Evolutionary conservation across 2,329 filamentous ascomycete genomes (phyloP), one percentile per base, ranked within the genome.

Genomic region (Phyllosticta citrichinensis): DNA sequence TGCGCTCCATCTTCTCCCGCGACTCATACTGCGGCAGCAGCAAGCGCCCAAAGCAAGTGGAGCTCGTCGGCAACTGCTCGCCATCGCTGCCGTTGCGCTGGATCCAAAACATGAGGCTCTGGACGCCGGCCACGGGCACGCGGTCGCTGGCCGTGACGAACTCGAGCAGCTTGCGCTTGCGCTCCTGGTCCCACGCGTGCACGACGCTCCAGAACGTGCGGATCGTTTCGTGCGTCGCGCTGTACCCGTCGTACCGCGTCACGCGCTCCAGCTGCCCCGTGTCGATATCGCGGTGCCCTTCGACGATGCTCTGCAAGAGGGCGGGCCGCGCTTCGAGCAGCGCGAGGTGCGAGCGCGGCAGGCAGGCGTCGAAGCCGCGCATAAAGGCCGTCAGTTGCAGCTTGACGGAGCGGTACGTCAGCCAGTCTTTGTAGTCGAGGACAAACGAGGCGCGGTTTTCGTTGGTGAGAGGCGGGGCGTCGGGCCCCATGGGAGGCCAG

Each of bases 141-240:
- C 94, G 83, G 69, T 97, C 92, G 67, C 87, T 93, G 0, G 93
- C 93, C 14, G 94, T 99, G 30, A 99, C 92, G 69, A 99, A 99
- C 71, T 97, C 91, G 33, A 99, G 80, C 35, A 99, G 76, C 67
- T 84, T 85, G 58, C 85, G 83, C 73, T 87, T 87, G 79, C 92
- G 87, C 53, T 82, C 79, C 17, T 87, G 80, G 62, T 84, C 80
- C 69, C 83, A 94, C 40, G 71, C 74, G 65, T 82, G 82, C 1
- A 96, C 88, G 8, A 97, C 81, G 12, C 80, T 80, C 94, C 94
- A 99, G 71, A 99, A 97, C 66, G 88, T 84, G 24, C 79, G 77
- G 52, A 99, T 85, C 0, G 87, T 84, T 14, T 79, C 83, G 65
- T 94, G 87, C 0, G 78, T 79, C 0, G 84, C 77, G 54, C 87